Evolutionary conservation across 257 asterid species (phyloP).

Genomic region (Linderniella brevidens): DNA sequence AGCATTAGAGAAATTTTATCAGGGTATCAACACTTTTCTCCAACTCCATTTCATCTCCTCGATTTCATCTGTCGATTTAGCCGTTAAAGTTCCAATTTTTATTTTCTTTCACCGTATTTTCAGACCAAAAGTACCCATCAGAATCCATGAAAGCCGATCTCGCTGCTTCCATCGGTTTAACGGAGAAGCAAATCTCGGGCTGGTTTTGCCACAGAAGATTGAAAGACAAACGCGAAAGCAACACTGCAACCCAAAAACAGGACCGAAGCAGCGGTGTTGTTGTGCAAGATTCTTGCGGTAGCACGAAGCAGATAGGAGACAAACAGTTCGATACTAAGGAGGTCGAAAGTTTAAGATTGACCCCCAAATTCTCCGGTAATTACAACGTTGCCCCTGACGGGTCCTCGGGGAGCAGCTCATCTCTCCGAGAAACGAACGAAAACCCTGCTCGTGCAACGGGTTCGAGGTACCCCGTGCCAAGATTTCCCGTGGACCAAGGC

Average conservation of each 20-base stretch:
- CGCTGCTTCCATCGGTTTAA: slow-evolving; percentile 61
- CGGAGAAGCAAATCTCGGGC: slow-evolving; percentile 91
- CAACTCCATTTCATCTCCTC: too few relatives aligned
- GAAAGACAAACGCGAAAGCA: slow-evolving; percentile 74
- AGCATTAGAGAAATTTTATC: slow-evolving; percentile 56
- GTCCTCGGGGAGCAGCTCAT: slow-evolving; percentile 67
- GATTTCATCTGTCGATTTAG: too few relatives aligned
- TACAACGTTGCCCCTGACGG: slow-evolving; percentile 28
- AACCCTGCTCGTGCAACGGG: slow-evolving; percentile 23
- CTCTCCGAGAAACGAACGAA: slow-evolving; percentile 23
- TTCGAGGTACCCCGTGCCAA: slow-evolving; percentile 32
- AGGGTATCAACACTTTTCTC: slow-evolving; percentile 23
- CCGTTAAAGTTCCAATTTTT: too few relatives aligned
- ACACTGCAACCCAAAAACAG: slow-evolving; percentile 28
- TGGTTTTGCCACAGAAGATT: slow-evolving; percentile 97
- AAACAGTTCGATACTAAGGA: slow-evolving; percentile 41
- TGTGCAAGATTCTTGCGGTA: slow-evolving; percentile 92
- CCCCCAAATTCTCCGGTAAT: slow-evolving; percentile 24
- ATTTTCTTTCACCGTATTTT: neutral
- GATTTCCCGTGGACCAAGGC: slow-evolving; percentile 22
- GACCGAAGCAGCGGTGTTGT: slow-evolving; percentile 65
- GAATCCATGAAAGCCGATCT: slow-evolving; percentile 59
- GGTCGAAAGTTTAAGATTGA: slow-evolving; percentile 59
- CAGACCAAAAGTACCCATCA: slow-evolving; percentile 81
- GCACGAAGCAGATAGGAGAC: slow-evolving; percentile 67